Evolutionary conservation across 2,329 filamentous ascomycete species (phyloP).

Genomic region (Hypoxylon sp.): DNA sequence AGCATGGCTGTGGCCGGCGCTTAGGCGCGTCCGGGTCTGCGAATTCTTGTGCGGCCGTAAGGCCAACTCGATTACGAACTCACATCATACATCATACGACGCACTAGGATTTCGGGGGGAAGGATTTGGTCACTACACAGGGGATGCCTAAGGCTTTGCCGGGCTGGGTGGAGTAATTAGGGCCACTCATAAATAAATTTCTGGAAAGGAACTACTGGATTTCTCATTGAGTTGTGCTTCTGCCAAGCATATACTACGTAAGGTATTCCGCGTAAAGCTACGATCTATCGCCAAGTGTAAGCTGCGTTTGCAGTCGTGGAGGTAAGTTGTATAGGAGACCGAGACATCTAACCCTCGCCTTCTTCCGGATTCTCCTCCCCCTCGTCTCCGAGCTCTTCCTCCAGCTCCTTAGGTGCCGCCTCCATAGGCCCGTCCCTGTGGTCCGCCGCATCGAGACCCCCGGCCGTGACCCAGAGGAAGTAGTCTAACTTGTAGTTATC

Average conservation of each 20-base stretch:
- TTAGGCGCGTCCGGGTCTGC: not conserved
- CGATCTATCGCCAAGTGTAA: not conserved
- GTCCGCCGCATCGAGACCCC: conserved; percentile 74
- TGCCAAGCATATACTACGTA: not conserved
- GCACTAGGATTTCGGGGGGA: no score
- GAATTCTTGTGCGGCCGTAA: not conserved
- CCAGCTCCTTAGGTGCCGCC: conserved; percentile 58
- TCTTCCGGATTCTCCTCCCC: conserved; percentile 66
- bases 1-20: not conserved
- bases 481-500: conserved; percentile 80
- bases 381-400: conserved; percentile 65
- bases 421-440: conserved; percentile 61
- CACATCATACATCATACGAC: no score
- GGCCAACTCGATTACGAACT: no score
- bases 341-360: conserved; percentile 46
- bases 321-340: not conserved
- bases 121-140: not conserved
- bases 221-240: not conserved
- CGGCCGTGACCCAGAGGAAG: conserved; percentile 82
- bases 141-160: no score
- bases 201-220: not conserved
- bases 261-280: not conserved
- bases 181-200: not conserved
- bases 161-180: no score
- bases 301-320: not conserved